phyloP scores from a whole-genome alignment of 1,139 yeast species.

The Suhomyces wounanorum region DNA sequence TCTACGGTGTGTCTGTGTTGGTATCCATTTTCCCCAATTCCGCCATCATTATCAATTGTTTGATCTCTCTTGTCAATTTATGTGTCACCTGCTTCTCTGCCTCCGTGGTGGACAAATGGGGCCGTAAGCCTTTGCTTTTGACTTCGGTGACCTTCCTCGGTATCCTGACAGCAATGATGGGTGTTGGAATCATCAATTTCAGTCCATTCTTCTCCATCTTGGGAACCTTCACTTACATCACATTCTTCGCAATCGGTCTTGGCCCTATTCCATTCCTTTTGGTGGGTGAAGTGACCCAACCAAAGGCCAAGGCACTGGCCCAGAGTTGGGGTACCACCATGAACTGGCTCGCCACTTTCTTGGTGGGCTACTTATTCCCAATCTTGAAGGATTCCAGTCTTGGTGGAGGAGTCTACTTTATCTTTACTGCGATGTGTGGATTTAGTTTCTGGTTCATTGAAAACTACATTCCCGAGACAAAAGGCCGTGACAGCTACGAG shows the following conservation, averaged over 20 bases:
- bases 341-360: conserved; percentile 89
- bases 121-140: conserved; percentile 73
- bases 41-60: conserved; percentile 70
- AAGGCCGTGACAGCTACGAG: conserved; percentile 58
- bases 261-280: conserved; percentile 94
- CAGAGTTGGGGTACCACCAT: conserved; percentile 91
- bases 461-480: conserved; percentile 72
- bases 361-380: conserved; percentile 82
- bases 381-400: conserved; percentile 54
- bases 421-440: conserved; percentile 63
- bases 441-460: conserved; percentile 51
- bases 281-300: conserved; percentile 86
- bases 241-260: conserved; percentile 84
- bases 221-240: conserved; percentile 73
- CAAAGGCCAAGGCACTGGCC: conserved; percentile 78
- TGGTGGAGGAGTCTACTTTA: conserved; percentile 79
- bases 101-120: conserved; percentile 66
- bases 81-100: conserved; percentile 74
- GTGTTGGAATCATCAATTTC: conserved; percentile 59
- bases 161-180: conserved; percentile 60
- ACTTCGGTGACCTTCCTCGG: conserved; percentile 73
- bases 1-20: conserved; percentile 87
- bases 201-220: conserved; percentile 57
- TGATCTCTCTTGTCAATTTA: conserved; percentile 72
- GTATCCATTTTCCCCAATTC: conserved; percentile 66